Base-by-base conservation (phyloP, 805 yeast species). In the Candida sonorensis region DNA sequence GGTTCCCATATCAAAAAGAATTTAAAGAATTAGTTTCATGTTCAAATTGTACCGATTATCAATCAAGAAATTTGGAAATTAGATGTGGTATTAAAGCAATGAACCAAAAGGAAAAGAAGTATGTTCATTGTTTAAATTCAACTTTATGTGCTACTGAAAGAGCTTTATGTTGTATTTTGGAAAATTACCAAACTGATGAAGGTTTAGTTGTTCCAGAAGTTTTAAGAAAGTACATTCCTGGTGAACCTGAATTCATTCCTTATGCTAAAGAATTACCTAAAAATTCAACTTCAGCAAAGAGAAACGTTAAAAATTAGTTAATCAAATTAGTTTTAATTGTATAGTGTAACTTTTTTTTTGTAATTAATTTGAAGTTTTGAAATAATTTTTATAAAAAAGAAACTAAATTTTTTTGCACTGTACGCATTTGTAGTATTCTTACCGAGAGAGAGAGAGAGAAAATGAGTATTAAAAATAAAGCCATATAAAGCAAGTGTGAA, bases 1-100 rank as follows among this genome's bases (percentile, higher is more conserved):
- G 98, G 98, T 92, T 92, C 94, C 98, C 98, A 57, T 92, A 72
- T 84, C 98, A 92, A 72, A 75, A 87, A 62, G 98, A 92, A 67
- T 92, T 84, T 71, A 92, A 92, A 68, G 98, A 92, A 69, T 77
- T 92, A 53, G 98, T 92, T 35, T 86, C 96, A 13, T 90, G 97
- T 70, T 90, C 97, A 38, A 92, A 92, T 75, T 92, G 98, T 77
- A 92, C 98, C 39, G 98, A 92, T 67, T 92, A 92, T 66, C 98
- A 92, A 72, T 85, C 97, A 33, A 83, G 98, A 72, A 90, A 90
- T 74, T 73, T 92, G 58, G 98, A 92, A 71, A 92, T 92, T 57
- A 82, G 98, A 75, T 92, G 97, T 64, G 98, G 98, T 61, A 84
- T 92, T 54, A 88, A 90, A 71, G 85, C 90, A 66, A 77, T 80